Percentiles rank a stretch among this genome's conserved stretches.
Evolutionary conservation across 1,139 yeast species (phyloP).

Genomic region (Lodderomyces jiufengensis): DNA sequence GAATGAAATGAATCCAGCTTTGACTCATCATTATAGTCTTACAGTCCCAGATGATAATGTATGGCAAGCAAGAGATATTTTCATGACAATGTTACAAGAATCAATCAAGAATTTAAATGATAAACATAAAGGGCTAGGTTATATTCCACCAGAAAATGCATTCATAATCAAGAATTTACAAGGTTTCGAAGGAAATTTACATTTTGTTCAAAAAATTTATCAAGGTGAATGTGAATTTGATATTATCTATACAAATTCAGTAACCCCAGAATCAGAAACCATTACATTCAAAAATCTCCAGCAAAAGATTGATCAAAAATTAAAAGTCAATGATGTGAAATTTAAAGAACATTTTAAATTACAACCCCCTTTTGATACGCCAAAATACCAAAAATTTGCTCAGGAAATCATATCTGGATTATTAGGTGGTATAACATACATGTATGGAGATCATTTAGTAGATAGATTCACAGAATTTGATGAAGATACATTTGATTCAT

Average conservation of each 20-base stretch:
- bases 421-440: constrained; percentile 86
- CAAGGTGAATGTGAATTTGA: constrained; percentile 78
- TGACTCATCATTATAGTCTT: constrained; percentile 64
- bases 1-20: constrained; percentile 47
- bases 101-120: constrained; percentile 51
- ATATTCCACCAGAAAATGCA: constrained; percentile 47
- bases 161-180: constrained; percentile 59
- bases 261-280: constrained; percentile 36
- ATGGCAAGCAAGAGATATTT: constrained; percentile 82
- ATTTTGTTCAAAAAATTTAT: constrained; percentile 72
- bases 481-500: constrained; percentile 59
- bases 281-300: constrained; percentile 44
- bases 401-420: constrained; percentile 77
- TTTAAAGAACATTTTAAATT: constrained; percentile 56
- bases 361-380: constrained; percentile 49
- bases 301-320: constrained; percentile 31
- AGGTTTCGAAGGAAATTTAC: constrained; percentile 70
- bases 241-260: constrained; percentile 52
- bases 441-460: constrained; percentile 82
- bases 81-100: constrained; percentile 66
- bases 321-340: constrained; percentile 47
- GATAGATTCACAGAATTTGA: constrained; percentile 69
- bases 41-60: constrained; percentile 67
- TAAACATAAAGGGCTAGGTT: constrained; percentile 23
- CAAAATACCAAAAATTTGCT: constrained; percentile 57